Evolutionary conservation across 805 yeast species (phyloP).

Genomic region (Zygoascus biomembranicola): DNA sequence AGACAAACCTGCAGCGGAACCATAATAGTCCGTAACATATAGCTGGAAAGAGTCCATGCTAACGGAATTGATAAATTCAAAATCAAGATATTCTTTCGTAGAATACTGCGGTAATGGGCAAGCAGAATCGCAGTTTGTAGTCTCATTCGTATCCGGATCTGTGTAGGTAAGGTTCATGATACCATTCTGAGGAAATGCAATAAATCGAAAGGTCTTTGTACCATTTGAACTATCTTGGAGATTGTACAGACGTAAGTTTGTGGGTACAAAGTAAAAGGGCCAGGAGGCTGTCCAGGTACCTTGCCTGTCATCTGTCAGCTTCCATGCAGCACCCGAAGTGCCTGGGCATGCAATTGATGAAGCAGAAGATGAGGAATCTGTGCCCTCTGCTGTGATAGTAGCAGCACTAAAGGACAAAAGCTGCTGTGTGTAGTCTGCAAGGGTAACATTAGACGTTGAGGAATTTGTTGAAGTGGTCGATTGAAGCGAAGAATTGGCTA

Average conservation of each 20-base stretch:
- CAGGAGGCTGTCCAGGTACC: conserved; percentile 63
- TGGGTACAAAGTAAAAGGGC: conserved; percentile 51
- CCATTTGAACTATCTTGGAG: conserved; percentile 42
- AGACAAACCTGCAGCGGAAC: conserved; percentile 55
- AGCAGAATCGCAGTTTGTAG: conserved; percentile 71
- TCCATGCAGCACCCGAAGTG: conserved; percentile 41
- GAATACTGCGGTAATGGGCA: conserved; percentile 57
- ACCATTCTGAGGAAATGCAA: conserved; percentile 72
- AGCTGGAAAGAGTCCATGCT: conserved; percentile 54
- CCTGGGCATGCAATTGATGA: conserved; percentile 49
- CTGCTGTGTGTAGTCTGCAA: conserved; percentile 21
- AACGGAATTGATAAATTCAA: conserved; percentile 65
- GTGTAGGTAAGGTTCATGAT: conserved; percentile 87
- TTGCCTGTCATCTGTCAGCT: conserved; percentile 35
- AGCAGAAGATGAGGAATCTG: conserved; percentile 15
- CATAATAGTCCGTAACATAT: conserved; percentile 59
- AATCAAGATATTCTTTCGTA: conserved; percentile 60
- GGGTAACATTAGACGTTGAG: neutral
- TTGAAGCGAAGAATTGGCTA: conserved; percentile 40
- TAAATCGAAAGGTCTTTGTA: conserved; percentile 54
- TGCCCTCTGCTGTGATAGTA: conserved; percentile 16
- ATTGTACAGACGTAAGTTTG: conserved; percentile 65
- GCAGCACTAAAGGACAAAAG: conserved; percentile 27
- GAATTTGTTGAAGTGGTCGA: conserved; percentile 7
- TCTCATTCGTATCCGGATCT: conserved; percentile 58